Evolutionary conservation across 331 rosid genomes (phyloP).

Genomic region (Telfairia occidentalis): DNA sequence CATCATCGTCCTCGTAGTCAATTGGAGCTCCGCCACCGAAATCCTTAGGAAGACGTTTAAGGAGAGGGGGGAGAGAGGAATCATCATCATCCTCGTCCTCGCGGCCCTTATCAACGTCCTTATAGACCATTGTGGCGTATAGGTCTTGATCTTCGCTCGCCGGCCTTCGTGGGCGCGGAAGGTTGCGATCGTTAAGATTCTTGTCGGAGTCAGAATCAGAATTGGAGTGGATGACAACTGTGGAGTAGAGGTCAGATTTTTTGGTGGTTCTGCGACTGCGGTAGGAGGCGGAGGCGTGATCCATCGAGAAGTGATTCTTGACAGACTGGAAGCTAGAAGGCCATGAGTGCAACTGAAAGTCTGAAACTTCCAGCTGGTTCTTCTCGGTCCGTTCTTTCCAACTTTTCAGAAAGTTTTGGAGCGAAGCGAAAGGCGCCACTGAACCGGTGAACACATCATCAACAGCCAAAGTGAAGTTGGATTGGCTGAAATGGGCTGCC

Average conservation of each 20-base stretch:
- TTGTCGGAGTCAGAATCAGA: constrained; percentile 24
- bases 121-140: constrained; percentile 65
- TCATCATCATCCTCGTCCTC: constrained; percentile 58
- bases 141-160: constrained; percentile 30
- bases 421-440: background rate
- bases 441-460: background rate
- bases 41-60: constrained; percentile 82
- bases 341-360: background rate
- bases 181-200: constrained; percentile 13
- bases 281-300: constrained; percentile 33
- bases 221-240: constrained; percentile 56
- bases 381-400: background rate
- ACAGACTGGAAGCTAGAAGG: background rate
- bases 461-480: background rate
- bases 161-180: constrained; percentile 7
- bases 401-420: background rate
- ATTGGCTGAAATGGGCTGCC: background rate
- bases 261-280: constrained; percentile 35
- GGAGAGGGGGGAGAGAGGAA: constrained; percentile 80
- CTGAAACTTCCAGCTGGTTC: background rate
- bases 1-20: constrained; percentile 59
- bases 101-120: constrained; percentile 30
- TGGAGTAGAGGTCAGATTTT: constrained; percentile 55
- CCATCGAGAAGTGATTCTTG: constrained; percentile 32
- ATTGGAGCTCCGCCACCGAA: constrained; percentile 84